Percentiles rank a stretch among this genome's conserved stretches.
phyloP scores from a whole-genome alignment of 108 stramenopile species.

The Nitzschia sp. region DNA sequence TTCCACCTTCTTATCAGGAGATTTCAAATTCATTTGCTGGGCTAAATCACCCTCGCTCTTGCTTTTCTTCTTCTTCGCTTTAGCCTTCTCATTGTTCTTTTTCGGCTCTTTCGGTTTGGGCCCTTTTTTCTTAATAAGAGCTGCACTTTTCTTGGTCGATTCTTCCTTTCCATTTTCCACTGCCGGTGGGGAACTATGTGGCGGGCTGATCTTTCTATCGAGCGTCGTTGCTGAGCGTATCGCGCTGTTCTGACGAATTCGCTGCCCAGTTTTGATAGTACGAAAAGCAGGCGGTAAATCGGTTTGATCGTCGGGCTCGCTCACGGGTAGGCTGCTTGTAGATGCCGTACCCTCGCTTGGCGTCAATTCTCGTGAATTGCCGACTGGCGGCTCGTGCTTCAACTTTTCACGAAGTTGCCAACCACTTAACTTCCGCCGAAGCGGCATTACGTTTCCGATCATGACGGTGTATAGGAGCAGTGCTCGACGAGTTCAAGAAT shows the following conservation, averaged over 20 bases:
- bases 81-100: not conserved
- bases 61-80: not conserved
- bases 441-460: not conserved
- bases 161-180: not conserved
- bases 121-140: not conserved
- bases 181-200: no score
- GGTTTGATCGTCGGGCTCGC: not conserved
- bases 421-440: not conserved
- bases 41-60: no score
- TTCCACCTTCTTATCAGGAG: no score
- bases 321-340: not conserved
- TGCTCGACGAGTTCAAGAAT: no score
- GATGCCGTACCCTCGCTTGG: not conserved
- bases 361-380: not conserved
- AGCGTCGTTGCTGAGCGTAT: no score
- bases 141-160: not conserved
- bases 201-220: no score
- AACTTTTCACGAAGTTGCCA: conserved; percentile 18
- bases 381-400: not conserved
- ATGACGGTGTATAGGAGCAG: no score
- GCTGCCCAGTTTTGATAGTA: not conserved
- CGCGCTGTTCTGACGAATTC: not conserved
- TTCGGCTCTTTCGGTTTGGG: not conserved
- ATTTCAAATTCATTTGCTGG: no score
- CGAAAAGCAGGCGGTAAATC: conserved; percentile 4